These are phyloP conservation scores for Chalciporus sp. DNA, from an alignment of 1,284 basidiomycete genomes.

Conservation along the genomic window DNA sequence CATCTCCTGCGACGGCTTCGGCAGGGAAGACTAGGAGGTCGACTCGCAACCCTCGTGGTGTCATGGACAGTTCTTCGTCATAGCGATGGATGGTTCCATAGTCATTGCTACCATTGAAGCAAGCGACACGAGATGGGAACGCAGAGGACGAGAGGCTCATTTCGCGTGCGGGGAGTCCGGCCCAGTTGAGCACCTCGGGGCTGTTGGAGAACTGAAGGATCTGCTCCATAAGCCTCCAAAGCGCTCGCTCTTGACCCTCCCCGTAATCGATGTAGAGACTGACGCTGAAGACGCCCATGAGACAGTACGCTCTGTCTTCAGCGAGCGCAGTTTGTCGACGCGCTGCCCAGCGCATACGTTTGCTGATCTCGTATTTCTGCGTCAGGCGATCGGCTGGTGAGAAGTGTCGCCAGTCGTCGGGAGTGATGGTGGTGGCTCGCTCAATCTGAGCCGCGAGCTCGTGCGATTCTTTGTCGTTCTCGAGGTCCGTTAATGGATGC, in stretches of 20 bases:
- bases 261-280: conserved; percentile 6
- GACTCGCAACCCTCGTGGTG: background rate
- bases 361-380: background rate
- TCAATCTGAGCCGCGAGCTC: background rate
- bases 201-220: conserved; percentile 2
- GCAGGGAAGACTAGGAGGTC: background rate
- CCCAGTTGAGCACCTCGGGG: background rate
- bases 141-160: background rate
- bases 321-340: background rate
- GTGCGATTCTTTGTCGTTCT: background rate
- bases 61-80: background rate
- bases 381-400: background rate
- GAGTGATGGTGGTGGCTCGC: background rate
- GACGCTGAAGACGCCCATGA: conserved; percentile 10
- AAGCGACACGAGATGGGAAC: background rate
- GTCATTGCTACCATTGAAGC: background rate
- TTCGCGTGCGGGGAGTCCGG: background rate
- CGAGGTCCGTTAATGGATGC: conserved; percentile 6
- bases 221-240: conserved; percentile 6
- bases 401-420: background rate
- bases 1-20: background rate
- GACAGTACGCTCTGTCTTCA: conserved; percentile 9
- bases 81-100: background rate
- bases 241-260: conserved; percentile 4
- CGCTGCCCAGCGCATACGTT: conserved; percentile 6